Conservation (phyloP, 768 basidiomycete species). For the Asterophora lycoperdoides region DNA sequence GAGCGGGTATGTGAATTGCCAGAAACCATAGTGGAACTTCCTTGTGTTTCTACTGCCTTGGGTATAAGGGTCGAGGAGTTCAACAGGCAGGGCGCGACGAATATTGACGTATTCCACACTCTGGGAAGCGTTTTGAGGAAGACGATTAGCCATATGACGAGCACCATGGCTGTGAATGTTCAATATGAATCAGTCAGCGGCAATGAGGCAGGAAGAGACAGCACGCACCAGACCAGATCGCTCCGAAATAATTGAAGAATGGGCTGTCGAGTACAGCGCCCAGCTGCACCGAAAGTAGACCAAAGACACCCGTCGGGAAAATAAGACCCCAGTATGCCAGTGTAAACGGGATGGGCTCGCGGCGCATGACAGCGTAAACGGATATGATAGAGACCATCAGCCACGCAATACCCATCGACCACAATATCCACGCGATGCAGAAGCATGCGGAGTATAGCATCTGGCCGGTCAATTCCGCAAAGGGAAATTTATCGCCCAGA, state of each 20-base stretch:
- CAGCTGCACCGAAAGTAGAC: slow-evolving; percentile 46
- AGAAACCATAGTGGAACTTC: neutral
- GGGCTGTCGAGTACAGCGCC: slow-evolving; percentile 43
- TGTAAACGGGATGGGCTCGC: slow-evolving; percentile 37
- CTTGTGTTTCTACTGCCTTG: neutral
- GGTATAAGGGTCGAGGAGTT: neutral
- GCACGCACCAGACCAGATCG: slow-evolving; percentile 46
- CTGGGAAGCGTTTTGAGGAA: slow-evolving; percentile 40
- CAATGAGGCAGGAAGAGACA: neutral
- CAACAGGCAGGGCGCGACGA: slow-evolving; percentile 41
- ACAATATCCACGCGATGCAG: slow-evolving; percentile 43
- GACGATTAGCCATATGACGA: slow-evolving; percentile 39
- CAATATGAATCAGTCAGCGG: neutral
- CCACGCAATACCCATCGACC: slow-evolving; percentile 57
- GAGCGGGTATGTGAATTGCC: neutral
- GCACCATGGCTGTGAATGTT: slow-evolving; percentile 30
- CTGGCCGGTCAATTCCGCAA: slow-evolving; percentile 32
- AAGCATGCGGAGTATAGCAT: slow-evolving; percentile 42
- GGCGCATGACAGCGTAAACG: slow-evolving; percentile 28
- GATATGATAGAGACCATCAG: slow-evolving; percentile 40
- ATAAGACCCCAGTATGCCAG: slow-evolving; percentile 52
- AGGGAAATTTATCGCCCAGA: slow-evolving; percentile 22
- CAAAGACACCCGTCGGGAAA: slow-evolving; percentile 54
- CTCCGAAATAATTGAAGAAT: slow-evolving; percentile 50
- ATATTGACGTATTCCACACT: slow-evolving; percentile 43